phyloP scores from a whole-genome alignment of 306 rosid species.

The Calophaca sinica region DNA sequence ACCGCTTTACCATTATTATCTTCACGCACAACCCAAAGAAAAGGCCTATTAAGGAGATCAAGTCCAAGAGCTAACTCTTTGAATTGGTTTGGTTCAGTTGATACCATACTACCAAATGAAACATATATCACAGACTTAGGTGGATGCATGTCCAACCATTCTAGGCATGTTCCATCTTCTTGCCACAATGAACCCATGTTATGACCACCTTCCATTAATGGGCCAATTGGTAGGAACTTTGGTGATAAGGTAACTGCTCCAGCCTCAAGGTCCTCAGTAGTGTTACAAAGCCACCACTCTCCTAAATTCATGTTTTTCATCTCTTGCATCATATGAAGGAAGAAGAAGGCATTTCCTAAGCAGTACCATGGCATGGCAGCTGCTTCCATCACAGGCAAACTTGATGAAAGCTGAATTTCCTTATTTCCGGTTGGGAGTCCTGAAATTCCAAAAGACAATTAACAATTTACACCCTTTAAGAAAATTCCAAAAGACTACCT shows the following conservation, averaged over 20 bases:
- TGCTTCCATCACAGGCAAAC: constrained; percentile 44
- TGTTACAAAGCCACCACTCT: constrained; percentile 47
- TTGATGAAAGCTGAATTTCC: constrained; percentile 40
- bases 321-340: constrained; percentile 34
- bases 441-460: constrained; percentile 18
- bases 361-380: constrained; percentile 50
- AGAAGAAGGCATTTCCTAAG: constrained; percentile 28
- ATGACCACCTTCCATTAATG: constrained; percentile 39
- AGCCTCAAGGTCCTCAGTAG: constrained; percentile 49
- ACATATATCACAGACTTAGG: constrained; percentile 52
- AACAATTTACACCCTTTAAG: too few relatives aligned
- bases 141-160: constrained; percentile 50
- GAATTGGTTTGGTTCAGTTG: constrained; percentile 42
- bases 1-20: background rate
- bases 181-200: constrained; percentile 27
- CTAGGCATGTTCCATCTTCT: constrained; percentile 48
- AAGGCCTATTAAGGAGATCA: constrained; percentile 48
- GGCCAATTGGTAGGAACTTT: constrained; percentile 52
- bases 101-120: constrained; percentile 51
- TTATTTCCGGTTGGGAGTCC: constrained; percentile 45
- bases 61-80: constrained; percentile 53
- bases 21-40: constrained; percentile 47
- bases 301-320: too few relatives aligned
- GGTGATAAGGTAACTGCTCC: constrained; percentile 47
- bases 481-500: background rate